These are phyloP conservation scores for Adansonia digitata DNA, from an alignment of 345 rosid genomes.

Conservation along the genomic window DNA sequence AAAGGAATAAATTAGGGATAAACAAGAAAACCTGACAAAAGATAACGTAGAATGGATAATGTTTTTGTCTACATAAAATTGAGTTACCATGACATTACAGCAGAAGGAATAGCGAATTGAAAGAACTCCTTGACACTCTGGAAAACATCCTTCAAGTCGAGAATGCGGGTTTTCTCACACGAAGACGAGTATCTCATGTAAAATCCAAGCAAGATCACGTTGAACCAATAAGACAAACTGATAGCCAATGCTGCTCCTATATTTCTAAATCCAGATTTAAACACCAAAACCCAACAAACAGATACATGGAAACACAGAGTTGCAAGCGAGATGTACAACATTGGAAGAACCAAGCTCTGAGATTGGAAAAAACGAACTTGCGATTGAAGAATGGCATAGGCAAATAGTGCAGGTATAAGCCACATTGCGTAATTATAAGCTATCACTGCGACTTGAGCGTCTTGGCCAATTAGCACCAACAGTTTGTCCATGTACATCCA, in stretches of 20 bases:
- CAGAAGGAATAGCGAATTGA: slow-evolving; percentile 33
- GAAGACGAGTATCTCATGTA: slow-evolving; percentile 30
- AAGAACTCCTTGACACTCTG: slow-evolving; percentile 26
- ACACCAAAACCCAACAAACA: slow-evolving; percentile 42
- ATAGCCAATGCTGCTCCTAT: slow-evolving; percentile 47
- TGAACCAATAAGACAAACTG: slow-evolving; percentile 30
- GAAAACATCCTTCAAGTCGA: slow-evolving; percentile 21
- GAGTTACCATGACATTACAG: slow-evolving; percentile 51
- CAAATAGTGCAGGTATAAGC: slow-evolving; percentile 42
- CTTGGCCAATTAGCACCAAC: slow-evolving; percentile 27
- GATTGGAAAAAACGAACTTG: slow-evolving; percentile 39
- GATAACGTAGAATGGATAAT: background rate
- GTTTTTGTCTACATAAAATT: background rate
- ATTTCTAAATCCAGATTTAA: slow-evolving; percentile 22
- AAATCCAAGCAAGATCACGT: slow-evolving; percentile 30
- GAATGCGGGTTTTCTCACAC: background rate
- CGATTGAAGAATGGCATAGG: slow-evolving; percentile 32
- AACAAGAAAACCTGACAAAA: background rate
- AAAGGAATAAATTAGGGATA: background rate
- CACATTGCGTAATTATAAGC: slow-evolving; percentile 41
- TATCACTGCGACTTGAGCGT: slow-evolving; percentile 34
- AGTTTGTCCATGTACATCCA: slow-evolving; percentile 35
- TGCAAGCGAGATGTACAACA: slow-evolving; percentile 32
- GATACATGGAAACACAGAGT: slow-evolving; percentile 37
- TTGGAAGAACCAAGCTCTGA: slow-evolving; percentile 39